A percentile compares a stretch with the other conserved stretches of the same genome.
Evolutionary conservation across 139 green algal genomes (phyloP).

Genomic region (Cymbomonas tetramitiformis): DNA sequence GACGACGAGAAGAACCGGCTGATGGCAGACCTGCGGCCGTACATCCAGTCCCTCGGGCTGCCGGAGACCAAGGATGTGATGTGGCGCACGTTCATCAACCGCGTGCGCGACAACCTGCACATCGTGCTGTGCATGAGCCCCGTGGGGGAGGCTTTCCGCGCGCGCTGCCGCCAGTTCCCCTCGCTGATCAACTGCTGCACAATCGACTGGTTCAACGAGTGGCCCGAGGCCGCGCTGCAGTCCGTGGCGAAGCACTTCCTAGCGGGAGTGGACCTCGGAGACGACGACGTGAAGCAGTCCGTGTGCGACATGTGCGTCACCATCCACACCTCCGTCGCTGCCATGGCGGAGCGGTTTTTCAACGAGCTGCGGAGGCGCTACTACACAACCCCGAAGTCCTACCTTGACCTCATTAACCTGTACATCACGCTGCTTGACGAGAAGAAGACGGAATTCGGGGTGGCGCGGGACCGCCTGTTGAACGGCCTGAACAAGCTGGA

Average conservation of each 20-base stretch:
- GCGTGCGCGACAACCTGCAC: slow-evolving; percentile 62
- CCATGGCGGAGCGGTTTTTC: slow-evolving; percentile 17
- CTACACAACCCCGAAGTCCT: slow-evolving; percentile 75
- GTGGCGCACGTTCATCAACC: slow-evolving; percentile 52
- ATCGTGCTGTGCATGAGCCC: slow-evolving; percentile 63
- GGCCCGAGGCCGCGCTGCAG: slow-evolving; percentile 35
- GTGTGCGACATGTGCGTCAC: slow-evolving; percentile 43
- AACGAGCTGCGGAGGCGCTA: slow-evolving; percentile 22
- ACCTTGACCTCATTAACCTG: slow-evolving; percentile 71
- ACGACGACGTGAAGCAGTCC: slow-evolving; percentile 26
- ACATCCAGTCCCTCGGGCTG: slow-evolving; percentile 30
- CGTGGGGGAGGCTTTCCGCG: slow-evolving; percentile 56
- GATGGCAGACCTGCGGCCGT: slow-evolving; percentile 47
- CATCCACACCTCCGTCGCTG: slow-evolving; percentile 21
- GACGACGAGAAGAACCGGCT: slow-evolving; percentile 60
- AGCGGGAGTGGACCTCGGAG: slow-evolving; percentile 39
- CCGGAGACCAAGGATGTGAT: slow-evolving; percentile 41
- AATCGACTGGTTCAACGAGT: slow-evolving; percentile 64
- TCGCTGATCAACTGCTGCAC: slow-evolving; percentile 71
- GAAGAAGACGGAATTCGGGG: slow-evolving; percentile 32
- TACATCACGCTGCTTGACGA: slow-evolving; percentile 37
- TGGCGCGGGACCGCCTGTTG: slow-evolving; percentile 45
- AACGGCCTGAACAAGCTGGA: slow-evolving; percentile 67
- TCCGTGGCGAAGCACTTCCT: slow-evolving; percentile 50
- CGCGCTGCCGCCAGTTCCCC: slow-evolving; percentile 56